Evolutionary conservation across 345 rosid genomes (phyloP).

Genomic region (Ceriops decandra): DNA sequence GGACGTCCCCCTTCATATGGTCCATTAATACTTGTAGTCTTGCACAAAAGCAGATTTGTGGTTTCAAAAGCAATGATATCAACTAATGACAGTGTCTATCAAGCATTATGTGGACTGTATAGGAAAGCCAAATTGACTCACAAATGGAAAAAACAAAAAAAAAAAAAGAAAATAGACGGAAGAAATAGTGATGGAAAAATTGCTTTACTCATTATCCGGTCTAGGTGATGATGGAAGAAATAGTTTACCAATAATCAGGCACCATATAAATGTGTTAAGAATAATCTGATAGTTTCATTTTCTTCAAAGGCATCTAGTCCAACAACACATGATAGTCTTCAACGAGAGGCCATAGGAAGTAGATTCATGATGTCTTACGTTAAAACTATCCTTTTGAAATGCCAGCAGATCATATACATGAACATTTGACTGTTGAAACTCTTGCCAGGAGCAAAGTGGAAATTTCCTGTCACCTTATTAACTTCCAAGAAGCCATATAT

Average conservation of each 20-base stretch:
- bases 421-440: constrained; percentile 86
- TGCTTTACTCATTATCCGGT: too few species aligned
- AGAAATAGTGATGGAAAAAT: too few species aligned
- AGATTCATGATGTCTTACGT: constrained; percentile 43
- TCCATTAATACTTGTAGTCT: too few species aligned
- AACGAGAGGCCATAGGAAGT: neutral
- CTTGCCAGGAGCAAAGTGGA: constrained; percentile 98
- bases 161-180: too few species aligned
- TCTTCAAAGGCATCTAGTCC: neutral
- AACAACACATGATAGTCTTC: neutral
- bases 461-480: constrained; percentile 93
- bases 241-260: constrained; percentile 5
- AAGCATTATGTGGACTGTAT: too few species aligned
- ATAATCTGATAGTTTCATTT: neutral
- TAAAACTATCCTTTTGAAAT: constrained; percentile 79
- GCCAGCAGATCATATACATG: constrained; percentile 84
- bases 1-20: too few species aligned
- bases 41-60: too few species aligned
- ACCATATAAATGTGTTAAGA: neutral
- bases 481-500: constrained; percentile 89
- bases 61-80: too few species aligned
- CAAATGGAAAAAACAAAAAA: too few species aligned
- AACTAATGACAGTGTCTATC: too few species aligned
- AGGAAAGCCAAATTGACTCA: too few species aligned
- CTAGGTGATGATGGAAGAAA: neutral